Evolutionary conservation across 1,284 basidiomycete genomes (phyloP).

Genomic region (Spongiforma sp.): DNA sequence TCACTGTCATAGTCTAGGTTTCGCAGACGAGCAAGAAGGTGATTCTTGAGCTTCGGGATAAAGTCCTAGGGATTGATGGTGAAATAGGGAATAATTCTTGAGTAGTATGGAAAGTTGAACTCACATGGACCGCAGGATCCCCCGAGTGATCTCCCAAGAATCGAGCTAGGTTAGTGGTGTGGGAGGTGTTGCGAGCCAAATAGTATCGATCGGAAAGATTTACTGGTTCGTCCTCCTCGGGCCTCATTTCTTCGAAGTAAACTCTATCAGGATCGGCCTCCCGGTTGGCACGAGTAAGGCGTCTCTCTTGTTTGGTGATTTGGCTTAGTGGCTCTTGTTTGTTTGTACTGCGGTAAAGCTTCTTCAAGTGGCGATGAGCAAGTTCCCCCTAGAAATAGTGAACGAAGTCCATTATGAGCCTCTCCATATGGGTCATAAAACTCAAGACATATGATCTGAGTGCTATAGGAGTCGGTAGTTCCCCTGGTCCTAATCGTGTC

Average conservation of each 20-base stretch:
- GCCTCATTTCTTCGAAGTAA: neutral
- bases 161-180: neutral
- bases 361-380: neutral
- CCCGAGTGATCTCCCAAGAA: neutral
- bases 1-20: slow-evolving; percentile 15
- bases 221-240: neutral
- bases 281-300: neutral
- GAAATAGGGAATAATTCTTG: too few relatives aligned
- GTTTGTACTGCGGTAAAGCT: neutral
- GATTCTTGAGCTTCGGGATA: slow-evolving; percentile 18
- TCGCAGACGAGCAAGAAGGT: slow-evolving; percentile 16
- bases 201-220: neutral
- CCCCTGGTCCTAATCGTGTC: neutral
- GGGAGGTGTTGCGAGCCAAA: neutral
- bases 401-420: neutral
- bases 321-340: neutral
- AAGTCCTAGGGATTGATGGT: too few relatives aligned
- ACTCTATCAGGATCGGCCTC: neutral
- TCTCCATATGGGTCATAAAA: too few relatives aligned
- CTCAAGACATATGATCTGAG: neutral
- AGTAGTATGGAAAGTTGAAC: too few relatives aligned
- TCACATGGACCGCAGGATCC: too few relatives aligned
- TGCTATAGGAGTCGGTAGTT: neutral
- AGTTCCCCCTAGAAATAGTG: neutral
- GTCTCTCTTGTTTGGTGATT: neutral